Percentiles rank a stretch among this genome's conserved stretches.
Evolutionary conservation across 352 stramenopile species (phyloP).

Genomic region (Nothophytophthora sp.): DNA sequence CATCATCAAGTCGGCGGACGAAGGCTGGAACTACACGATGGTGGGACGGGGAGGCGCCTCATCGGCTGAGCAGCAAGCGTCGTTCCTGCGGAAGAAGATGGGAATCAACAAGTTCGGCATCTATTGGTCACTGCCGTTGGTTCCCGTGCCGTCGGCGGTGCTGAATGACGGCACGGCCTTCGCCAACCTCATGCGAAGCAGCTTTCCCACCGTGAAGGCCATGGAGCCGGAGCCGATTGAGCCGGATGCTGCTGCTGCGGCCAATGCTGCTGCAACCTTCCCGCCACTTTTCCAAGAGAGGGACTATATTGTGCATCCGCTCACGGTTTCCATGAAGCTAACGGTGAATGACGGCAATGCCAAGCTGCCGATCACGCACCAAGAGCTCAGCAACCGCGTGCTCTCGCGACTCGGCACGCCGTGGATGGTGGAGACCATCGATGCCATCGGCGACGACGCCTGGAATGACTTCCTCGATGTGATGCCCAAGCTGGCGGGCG

Average conservation of each 20-base stretch:
- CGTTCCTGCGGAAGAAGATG: slow-evolving; percentile 81
- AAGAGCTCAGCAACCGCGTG: slow-evolving; percentile 71
- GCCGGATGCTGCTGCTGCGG: slow-evolving; percentile 7
- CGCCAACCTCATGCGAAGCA: slow-evolving; percentile 68
- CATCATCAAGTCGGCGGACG: slow-evolving; percentile 82
- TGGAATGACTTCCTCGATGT: slow-evolving; percentile 70
- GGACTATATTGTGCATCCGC: slow-evolving; percentile 74
- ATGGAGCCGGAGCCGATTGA: slow-evolving; percentile 3
- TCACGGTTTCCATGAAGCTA: slow-evolving; percentile 79
- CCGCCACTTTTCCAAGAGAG: slow-evolving; percentile 39
- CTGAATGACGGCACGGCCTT: slow-evolving; percentile 64
- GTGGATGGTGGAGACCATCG: slow-evolving; percentile 81
- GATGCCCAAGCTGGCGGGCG: slow-evolving; percentile 75
- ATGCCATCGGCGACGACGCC: slow-evolving; percentile 61
- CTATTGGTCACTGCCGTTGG: slow-evolving; percentile 72
- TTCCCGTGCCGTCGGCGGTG: slow-evolving; percentile 37
- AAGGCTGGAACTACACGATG: slow-evolving; percentile 85
- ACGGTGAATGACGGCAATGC: slow-evolving; percentile 82
- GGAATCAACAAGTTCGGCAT: slow-evolving; percentile 82
- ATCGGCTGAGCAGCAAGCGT: slow-evolving; percentile 6
- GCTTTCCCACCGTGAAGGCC: slow-evolving; percentile 32
- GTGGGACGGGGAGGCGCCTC: slow-evolving; percentile 44
- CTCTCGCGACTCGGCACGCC: slow-evolving; percentile 70
- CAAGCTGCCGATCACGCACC: slow-evolving; percentile 79
- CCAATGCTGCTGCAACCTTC: slow-evolving; percentile 9